Evolutionary conservation across 2,329 filamentous ascomycete species (phyloP), one percentile per base, ranked within the genome.

Genomic region (Pestalotiopsis sp.): DNA sequence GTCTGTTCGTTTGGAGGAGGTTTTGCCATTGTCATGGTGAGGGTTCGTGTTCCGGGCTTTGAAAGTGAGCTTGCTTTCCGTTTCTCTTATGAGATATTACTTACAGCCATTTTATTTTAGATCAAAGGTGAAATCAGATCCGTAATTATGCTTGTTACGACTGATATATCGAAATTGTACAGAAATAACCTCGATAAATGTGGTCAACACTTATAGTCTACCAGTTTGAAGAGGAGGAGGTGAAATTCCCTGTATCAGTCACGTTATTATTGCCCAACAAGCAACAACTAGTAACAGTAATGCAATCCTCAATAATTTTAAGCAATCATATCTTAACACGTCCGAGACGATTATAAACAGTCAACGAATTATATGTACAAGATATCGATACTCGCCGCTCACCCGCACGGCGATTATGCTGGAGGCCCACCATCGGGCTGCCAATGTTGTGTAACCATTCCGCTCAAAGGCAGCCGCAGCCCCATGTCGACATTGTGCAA

Each of bases 371-470:
- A 9, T 3, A 23, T 52, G n/a, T 20, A 6, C 45, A 52, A n/a
- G 9, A 52, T n/a, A 23, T 52, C 17, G 20, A n/a, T 52, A 20
- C 7, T 52, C 7, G 27, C 27, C 13, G 57, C 23, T 13, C 14
- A 1, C 17, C 11, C 5, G 23, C 23, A 23, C 57, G 3, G 11
- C 7, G 14, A 36, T 59, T 27, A 27, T 59, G 57, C 57, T 59
- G 57, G 57, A 59, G 57, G 57, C 57, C 57, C 57, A 59, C 57
- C 57, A 59, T 59, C 25, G 57, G 57, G 27, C 23, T 11, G 17
- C 23, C 57, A 52, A 59, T 59, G 57, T 17, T 36, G 57, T 59
- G 57, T 59, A 59, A 59, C 57, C 45, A 52, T 52, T 52, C 45
- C 45, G 2, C 1, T 2, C n/a, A 36, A 9, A 36, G 31, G 6